Evolutionary conservation across 2,329 filamentous ascomycete species (phyloP), one percentile per base, ranked within the genome.

Genomic region (Lecanicillium sp.): DNA sequence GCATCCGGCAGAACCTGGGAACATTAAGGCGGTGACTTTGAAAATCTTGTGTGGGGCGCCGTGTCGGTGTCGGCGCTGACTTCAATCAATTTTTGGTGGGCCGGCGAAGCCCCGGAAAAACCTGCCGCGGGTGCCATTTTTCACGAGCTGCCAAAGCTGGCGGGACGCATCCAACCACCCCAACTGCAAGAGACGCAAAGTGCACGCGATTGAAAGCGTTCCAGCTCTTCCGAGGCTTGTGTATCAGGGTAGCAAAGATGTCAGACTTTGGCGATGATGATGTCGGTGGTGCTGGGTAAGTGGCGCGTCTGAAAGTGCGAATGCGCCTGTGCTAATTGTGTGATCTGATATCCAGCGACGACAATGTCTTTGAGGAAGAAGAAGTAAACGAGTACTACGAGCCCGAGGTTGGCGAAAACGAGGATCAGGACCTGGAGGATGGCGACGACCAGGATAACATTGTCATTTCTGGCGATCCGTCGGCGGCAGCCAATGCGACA

Each of bases 241-340:
- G 15, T 3, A 14, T 29, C n/a, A 15, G 25, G 17, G 25, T 17
- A 29, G 16, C n/a, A 14, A 16, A 63, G 42, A 86, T 87, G 83
- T 87, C 82, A 62, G 82, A 85, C 64, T 80, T 80, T 64, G 81
- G 78, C 51, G 77, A 81, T 53, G 75, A 82, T 50, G 76, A 78
- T 54, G 70, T 66, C 48, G 74, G 68, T 50, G 73, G 68, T 49
- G 71, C 66, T 51, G 71, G 64, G 75, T 79, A 63, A 67, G 72
- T 63, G 37, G 46, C 28, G 7, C 33, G 18, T 20, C 15, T 8
- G 15, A 9, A 28, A 29, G 29, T 16, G 31, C 25, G 16, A 29
- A 27, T 39, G 17, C 25, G 18, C 31, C 18, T n/a, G n/a, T n/a
- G n/a, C n/a, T n/a, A n/a, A n/a, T n/a, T n/a, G n/a, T n/a, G n/a